These are phyloP conservation scores for Chlorencoelia australis DNA, from an alignment of 2,329 filamentous ascomycete species.

Conservation along the genomic window DNA sequence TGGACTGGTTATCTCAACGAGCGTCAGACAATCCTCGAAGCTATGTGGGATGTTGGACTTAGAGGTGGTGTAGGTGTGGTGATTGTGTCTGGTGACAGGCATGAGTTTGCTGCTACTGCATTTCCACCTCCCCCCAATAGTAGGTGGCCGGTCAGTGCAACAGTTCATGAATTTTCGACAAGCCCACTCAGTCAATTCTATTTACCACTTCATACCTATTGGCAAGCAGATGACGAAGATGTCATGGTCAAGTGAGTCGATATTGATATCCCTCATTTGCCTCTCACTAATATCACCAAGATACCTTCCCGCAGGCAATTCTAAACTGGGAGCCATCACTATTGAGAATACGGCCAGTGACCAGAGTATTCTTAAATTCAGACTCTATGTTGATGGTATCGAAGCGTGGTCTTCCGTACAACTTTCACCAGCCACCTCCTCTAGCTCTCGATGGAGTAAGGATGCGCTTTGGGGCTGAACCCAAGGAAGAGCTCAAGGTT, in stretches of 20 bases:
- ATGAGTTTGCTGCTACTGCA: conserved; percentile 89
- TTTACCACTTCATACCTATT: conserved; percentile 73
- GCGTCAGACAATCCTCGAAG: conserved; percentile 68
- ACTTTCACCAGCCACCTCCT: conserved; percentile 34
- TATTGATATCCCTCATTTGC: not conserved
- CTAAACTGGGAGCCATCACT: conserved; percentile 77
- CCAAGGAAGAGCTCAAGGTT: no score
- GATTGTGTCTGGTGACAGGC: conserved; percentile 82
- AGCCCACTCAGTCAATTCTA: conserved; percentile 93
- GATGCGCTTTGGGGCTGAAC: conserved; percentile 25
- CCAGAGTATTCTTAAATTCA: conserved; percentile 68
- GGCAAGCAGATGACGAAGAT: conserved; percentile 71
- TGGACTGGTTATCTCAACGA: conserved; percentile 90
- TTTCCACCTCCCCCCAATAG: conserved; percentile 53
- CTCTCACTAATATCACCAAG: conserved; percentile 31
- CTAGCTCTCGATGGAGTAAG: conserved; percentile 19
- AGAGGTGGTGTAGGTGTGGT: conserved; percentile 65
- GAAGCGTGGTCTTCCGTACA: conserved; percentile 63
- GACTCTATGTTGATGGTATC: conserved; percentile 70
- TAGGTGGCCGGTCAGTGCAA: conserved; percentile 51
- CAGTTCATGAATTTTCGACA: conserved; percentile 84
- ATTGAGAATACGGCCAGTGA: conserved; percentile 59
- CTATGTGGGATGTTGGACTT: conserved; percentile 81
- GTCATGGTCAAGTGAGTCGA: conserved; percentile 66
- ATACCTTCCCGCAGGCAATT: conserved; percentile 75